A percentile compares a stretch with the other conserved stretches of the same genome.
These are phyloP conservation scores for Venturia effusa DNA, from an alignment of 2,329 filamentous ascomycete genomes.

Conservation along the genomic window DNA sequence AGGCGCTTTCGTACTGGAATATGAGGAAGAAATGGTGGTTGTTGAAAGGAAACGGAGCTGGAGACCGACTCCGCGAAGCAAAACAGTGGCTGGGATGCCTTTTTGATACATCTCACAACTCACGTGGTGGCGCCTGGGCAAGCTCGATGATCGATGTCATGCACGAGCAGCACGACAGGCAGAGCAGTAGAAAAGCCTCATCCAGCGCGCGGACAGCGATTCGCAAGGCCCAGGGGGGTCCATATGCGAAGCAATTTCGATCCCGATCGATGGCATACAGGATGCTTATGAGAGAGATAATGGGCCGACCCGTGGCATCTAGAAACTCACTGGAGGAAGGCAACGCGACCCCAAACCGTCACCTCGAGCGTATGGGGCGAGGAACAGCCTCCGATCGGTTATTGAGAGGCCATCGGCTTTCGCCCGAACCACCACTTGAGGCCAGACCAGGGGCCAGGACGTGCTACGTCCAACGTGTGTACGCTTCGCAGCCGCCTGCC, in stretches of 20 bases:
- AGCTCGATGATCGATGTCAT: neutral
- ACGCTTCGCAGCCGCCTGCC: neutral
- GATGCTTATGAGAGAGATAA: neutral
- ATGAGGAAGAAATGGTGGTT: neutral
- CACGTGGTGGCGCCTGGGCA: slow-evolving; percentile 3
- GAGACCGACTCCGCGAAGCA: neutral
- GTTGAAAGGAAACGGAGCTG: slow-evolving; percentile 1
- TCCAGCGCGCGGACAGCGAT: slow-evolving; percentile 1
- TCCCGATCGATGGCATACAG: slow-evolving; percentile 1
- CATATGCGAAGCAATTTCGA: neutral
- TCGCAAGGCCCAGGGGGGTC: neutral
- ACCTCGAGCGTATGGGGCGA: slow-evolving; percentile 1
- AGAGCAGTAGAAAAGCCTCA: neutral
- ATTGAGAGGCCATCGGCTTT: slow-evolving; percentile 5
- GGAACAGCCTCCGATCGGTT: neutral
- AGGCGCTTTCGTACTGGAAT: neutral
- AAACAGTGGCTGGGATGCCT: neutral
- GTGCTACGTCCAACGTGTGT: neutral
- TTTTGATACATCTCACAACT: slow-evolving; percentile 1
- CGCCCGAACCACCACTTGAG: neutral
- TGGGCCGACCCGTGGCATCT: neutral
- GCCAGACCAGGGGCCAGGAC: neutral
- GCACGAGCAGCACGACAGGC: neutral
- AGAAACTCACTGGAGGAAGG: neutral
- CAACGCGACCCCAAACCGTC: neutral